phyloP scores from a whole-genome alignment of 345 rosid genomes.

The Eucalyptus regnans region DNA sequence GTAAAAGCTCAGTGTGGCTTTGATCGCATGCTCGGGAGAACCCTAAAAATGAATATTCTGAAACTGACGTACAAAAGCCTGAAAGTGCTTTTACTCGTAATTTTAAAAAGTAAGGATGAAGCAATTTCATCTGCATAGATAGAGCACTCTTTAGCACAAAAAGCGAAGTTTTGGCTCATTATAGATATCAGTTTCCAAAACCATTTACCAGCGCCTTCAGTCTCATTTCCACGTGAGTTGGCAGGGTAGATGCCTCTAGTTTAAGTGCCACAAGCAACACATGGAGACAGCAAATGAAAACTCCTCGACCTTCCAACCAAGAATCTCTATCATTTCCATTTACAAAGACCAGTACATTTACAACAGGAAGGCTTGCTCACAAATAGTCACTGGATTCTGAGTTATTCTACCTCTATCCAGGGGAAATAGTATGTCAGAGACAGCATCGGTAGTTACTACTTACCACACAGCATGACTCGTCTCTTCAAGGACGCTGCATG shows the following conservation, averaged over 20 bases:
- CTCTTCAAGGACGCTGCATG: neutral
- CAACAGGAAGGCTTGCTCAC: neutral
- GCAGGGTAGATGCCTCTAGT: neutral
- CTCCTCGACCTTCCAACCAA: neutral
- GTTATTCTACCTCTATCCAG: neutral
- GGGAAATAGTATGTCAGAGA: neutral
- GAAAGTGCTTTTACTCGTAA: neutral
- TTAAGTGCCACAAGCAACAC: neutral
- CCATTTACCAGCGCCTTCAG: neutral
- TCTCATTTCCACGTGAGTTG: neutral
- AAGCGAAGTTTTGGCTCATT: neutral
- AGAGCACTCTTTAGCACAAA: neutral
- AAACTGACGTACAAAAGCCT: neutral
- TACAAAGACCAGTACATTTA: neutral
- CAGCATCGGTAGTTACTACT: neutral
- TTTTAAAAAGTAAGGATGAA: neutral
- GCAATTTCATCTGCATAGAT: neutral
- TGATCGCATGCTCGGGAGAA: neutral
- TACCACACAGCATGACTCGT: neutral
- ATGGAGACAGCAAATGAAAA: neutral
- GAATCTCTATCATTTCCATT: neutral
- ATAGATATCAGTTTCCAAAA: neutral
- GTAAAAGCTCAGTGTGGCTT: neutral
- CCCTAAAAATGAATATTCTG: neutral
- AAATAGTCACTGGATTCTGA: neutral